Percentiles rank a stretch among this genome's conserved stretches.
These are phyloP conservation scores for Coemansia sp. DNA, from an alignment of 192 early-diverging fungal species.

Conservation along the genomic window DNA sequence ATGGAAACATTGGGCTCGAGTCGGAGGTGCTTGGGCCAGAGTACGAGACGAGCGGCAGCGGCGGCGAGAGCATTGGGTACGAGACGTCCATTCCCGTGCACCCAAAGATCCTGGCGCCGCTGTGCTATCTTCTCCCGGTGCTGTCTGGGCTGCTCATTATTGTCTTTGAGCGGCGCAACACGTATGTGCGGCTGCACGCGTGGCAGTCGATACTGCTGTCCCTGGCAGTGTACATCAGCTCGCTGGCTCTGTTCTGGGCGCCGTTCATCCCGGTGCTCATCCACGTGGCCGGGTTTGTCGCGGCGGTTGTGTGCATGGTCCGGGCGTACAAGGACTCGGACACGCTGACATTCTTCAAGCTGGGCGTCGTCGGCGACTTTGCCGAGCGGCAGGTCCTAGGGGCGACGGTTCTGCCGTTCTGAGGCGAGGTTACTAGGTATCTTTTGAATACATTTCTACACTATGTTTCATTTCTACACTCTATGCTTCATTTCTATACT, in stretches of 20 bases:
- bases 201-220: slow-evolving; percentile 50
- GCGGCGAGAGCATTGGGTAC: slow-evolving; percentile 48
- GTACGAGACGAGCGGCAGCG: slow-evolving; percentile 17
- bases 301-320: slow-evolving; percentile 28
- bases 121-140: slow-evolving; percentile 42
- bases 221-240: slow-evolving; percentile 20
- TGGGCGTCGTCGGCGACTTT: slow-evolving; percentile 49
- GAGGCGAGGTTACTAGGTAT: too few relatives aligned
- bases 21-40: slow-evolving; percentile 41
- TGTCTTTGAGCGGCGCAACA: slow-evolving; percentile 48
- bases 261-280: slow-evolving; percentile 30
- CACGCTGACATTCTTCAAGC: slow-evolving; percentile 55
- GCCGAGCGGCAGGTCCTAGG: slow-evolving; percentile 56
- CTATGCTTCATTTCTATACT: background rate
- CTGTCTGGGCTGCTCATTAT: slow-evolving; percentile 35
- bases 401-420: slow-evolving; percentile 46
- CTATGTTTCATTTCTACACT: background rate
- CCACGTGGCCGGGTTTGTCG: slow-evolving; percentile 34
- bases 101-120: slow-evolving; percentile 54
- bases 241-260: slow-evolving; percentile 50
- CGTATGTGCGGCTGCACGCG: slow-evolving; percentile 50
- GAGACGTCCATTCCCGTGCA: slow-evolving; percentile 51
- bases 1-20: slow-evolving; percentile 51
- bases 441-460: too few relatives aligned
- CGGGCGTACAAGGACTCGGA: slow-evolving; percentile 50